These are phyloP conservation scores for Ganoderma leucocontextum DNA, from an alignment of 1,284 basidiomycete genomes.

Conservation along the genomic window DNA sequence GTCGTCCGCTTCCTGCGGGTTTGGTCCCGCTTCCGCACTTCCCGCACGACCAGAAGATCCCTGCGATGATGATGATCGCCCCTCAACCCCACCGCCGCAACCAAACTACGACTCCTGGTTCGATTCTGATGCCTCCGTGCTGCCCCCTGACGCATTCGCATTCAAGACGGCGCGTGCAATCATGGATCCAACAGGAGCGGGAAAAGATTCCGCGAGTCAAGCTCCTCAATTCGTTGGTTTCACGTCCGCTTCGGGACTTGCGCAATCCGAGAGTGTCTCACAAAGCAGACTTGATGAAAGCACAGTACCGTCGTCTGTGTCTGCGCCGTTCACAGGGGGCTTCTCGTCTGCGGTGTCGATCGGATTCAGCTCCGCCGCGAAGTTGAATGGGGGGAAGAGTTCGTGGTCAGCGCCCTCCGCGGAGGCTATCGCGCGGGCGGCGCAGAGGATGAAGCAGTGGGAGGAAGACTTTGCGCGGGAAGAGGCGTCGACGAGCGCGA, in stretches of 20 bases:
- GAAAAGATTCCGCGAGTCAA: slow-evolving; percentile 20
- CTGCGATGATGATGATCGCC: slow-evolving; percentile 34
- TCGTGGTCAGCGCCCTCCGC: slow-evolving; percentile 58
- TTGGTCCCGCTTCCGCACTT: slow-evolving; percentile 34
- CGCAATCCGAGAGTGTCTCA: slow-evolving; percentile 14
- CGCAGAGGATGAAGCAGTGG: slow-evolving; percentile 61
- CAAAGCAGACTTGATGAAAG: background rate
- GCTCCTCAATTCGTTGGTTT: slow-evolving; percentile 21
- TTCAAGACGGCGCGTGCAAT: slow-evolving; percentile 39
- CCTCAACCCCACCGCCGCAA: slow-evolving; percentile 52
- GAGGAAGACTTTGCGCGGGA: slow-evolving; percentile 55
- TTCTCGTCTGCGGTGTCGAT: slow-evolving; percentile 15
- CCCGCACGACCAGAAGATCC: slow-evolving; percentile 15
- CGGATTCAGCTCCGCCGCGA: slow-evolving; percentile 26
- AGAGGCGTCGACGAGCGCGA: slow-evolving; percentile 10
- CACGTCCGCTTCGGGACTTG: slow-evolving; percentile 25
- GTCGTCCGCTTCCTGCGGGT: slow-evolving; percentile 37
- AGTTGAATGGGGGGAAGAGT: slow-evolving; percentile 25
- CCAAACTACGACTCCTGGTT: slow-evolving; percentile 70
- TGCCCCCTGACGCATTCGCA: slow-evolving; percentile 29
- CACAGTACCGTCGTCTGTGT: background rate
- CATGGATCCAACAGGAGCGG: background rate
- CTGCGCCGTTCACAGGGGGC: background rate
- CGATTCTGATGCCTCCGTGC: slow-evolving; percentile 46
- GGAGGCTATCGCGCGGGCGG: slow-evolving; percentile 64